Evolutionary conservation across 805 yeast species (phyloP).

Genomic region (Kodamaea restingae): DNA sequence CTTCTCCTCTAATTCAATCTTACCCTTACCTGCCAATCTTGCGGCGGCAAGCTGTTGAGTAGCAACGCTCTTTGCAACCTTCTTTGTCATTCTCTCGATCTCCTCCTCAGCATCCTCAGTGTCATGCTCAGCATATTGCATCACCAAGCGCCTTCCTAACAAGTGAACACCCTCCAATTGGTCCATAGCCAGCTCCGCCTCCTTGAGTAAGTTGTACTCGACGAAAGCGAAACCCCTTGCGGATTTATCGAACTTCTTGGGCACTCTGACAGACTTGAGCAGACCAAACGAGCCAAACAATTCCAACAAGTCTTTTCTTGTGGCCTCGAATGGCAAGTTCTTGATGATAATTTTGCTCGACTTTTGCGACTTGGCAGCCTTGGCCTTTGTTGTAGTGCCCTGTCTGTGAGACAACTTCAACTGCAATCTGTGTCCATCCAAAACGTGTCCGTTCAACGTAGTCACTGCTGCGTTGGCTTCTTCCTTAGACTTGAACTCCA

Average conservation of each 20-base stretch:
- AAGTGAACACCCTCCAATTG: conserved; percentile 94
- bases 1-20: conserved; percentile 58
- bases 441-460: conserved; percentile 66
- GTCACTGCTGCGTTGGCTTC: conserved; percentile 75
- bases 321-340: conserved; percentile 95
- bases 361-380: conserved; percentile 32
- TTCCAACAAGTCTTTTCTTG: conserved; percentile 88
- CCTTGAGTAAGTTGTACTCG: conserved; percentile 78
- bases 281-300: conserved; percentile 93
- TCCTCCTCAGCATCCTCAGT: conserved; percentile 84
- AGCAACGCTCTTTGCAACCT: conserved; percentile 78
- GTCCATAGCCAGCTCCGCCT: conserved; percentile 92
- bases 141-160: conserved; percentile 88
- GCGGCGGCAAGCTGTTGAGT: conserved; percentile 68
- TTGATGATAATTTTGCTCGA: conserved; percentile 86
- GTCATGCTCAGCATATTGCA: conserved; percentile 86
- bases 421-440: conserved; percentile 89
- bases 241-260: conserved; percentile 89
- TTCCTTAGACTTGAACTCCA: conserved; percentile 74
- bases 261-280: conserved; percentile 90
- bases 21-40: conserved; percentile 69
- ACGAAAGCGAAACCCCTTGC: conserved; percentile 98
- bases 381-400: conserved; percentile 30
- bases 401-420: conserved; percentile 83
- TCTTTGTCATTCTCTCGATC: conserved; percentile 83